Evolutionary conservation across 352 stramenopile genomes (phyloP), one percentile per base, ranked within the genome.

Genomic region (Globisporangium acanthophoron): DNA sequence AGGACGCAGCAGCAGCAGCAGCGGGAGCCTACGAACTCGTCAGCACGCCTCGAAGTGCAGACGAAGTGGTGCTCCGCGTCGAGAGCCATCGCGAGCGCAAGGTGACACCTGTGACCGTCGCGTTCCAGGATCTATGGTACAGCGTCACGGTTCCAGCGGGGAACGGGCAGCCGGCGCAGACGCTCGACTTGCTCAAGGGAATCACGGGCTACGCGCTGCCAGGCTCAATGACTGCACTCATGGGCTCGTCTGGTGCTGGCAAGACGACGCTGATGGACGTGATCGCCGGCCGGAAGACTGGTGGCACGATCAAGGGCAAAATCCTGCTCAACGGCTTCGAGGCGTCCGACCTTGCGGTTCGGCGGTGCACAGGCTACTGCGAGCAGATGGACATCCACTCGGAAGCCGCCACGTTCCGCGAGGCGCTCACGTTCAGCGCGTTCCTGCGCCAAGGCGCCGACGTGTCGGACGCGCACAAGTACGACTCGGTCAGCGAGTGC

Each of bases 221-320:
- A 20, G 83, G 84, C 0, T 72, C 65, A 0, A 83, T 92, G 46
- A 87, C 78, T 3, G 83, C 83, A 12, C 54, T 93, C 2, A 91
- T 92, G 77, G 83, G 84, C 11, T 84, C 76, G 0, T 81, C 73
- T 29, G 85, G 85, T 33, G 83, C 87, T 24, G 90, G 93, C 20
- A 98, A 98, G 64, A 97, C 92, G 16, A 98, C 95, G 6, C 65
- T 98, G 1, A 94, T 97, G 70, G 94, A 99, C 67, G 93, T 98
- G 8, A 94, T 98, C 54, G 89, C 93, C 3, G 73, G 95, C 21
- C 77, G 95, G 15, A 98, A 98, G 71, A 67, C 57, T 0, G 76
- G 63, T 16, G 94, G 95, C 27, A 79, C 56, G 12, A 86, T 94
- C 61, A 59, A 64, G 7, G 90, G 90, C 2, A 63, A 88, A 15